Percentiles rank a stretch among this genome's conserved stretches.
Evolutionary conservation across 495 filamentous ascomycete genomes (phyloP).

Genomic region (Hypoxylon rickii): DNA sequence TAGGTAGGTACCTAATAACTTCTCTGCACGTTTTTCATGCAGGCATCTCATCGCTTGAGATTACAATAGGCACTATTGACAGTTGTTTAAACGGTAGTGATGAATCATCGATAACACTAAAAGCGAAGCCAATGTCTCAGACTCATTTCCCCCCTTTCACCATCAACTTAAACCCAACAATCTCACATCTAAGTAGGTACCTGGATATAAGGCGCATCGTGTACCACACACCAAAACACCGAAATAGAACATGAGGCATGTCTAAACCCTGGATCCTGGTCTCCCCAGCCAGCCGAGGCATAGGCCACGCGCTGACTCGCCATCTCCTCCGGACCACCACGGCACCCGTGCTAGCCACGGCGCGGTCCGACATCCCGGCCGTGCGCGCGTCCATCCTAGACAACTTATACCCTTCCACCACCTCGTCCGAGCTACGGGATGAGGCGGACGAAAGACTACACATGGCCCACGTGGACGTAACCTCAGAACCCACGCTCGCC

Average conservation of each 20-base stretch:
- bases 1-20: no score
- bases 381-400: slow-evolving; percentile 59
- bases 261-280: slow-evolving; percentile 50
- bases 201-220: no score
- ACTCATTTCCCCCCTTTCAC: background rate
- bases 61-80: no score
- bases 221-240: no score
- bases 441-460: slow-evolving; percentile 29
- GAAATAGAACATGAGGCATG: no score
- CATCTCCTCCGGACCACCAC: slow-evolving; percentile 67
- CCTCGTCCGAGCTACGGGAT: slow-evolving; percentile 27
- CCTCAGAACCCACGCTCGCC: slow-evolving; percentile 55
- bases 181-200: no score
- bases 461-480: slow-evolving; percentile 38
- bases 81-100: slow-evolving; percentile 1
- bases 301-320: slow-evolving; percentile 72
- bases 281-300: slow-evolving; percentile 73
- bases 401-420: slow-evolving; percentile 48
- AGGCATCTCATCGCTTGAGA: no score
- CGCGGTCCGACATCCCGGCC: slow-evolving; percentile 59
- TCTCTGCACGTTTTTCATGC: no score
- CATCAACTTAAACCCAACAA: no score
- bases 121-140: background rate
- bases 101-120: slow-evolving; percentile 2
- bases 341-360: slow-evolving; percentile 73